A percentile compares a stretch with the other conserved stretches of the same genome.
Conservation (phyloP, 2,329 filamentous ascomycete species). For the Atkinsonella texensis region DNA sequence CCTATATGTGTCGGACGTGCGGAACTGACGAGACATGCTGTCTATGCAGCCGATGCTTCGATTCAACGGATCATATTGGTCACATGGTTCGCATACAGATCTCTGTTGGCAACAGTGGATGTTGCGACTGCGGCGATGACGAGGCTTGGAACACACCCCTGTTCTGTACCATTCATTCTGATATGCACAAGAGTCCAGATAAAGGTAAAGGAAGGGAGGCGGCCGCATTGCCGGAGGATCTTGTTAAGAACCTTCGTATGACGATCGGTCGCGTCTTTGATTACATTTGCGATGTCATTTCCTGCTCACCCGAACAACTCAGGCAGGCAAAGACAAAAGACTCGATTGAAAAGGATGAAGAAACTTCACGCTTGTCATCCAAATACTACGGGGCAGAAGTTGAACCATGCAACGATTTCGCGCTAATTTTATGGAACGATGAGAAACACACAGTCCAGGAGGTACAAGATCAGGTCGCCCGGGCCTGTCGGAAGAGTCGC, state of each 20-base stretch:
- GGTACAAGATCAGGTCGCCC: conserved; percentile 77
- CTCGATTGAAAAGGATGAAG: conserved; percentile 71
- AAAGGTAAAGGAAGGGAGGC: conserved; percentile 52
- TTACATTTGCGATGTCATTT: conserved; percentile 96
- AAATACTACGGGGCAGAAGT: conserved; percentile 53
- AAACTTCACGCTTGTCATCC: conserved; percentile 60
- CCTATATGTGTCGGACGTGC: conserved; percentile 89
- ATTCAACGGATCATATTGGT: conserved; percentile 85
- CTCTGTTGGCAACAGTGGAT: conserved; percentile 83
- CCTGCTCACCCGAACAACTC: conserved; percentile 92
- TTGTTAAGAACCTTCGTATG: conserved; percentile 67
- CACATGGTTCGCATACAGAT: conserved; percentile 86
- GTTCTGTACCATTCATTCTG: conserved; percentile 86
- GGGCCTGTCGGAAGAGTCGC: conserved; percentile 67
- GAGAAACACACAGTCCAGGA: conserved; percentile 95
- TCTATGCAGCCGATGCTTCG: conserved; percentile 86
- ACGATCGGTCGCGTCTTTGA: conserved; percentile 80
- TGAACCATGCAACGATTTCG: conserved; percentile 49
- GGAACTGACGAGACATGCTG: conserved; percentile 92
- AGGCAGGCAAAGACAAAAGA: conserved; percentile 73
- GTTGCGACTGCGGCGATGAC: conserved; percentile 92
- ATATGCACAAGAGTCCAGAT: conserved; percentile 32
- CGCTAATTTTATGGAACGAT: conserved; percentile 89
- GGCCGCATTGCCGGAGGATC: conserved; percentile 56
- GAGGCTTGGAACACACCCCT: conserved; percentile 88